Conservation (phyloP, 2,329 filamentous ascomycete species). For the Nemania sp. region DNA sequence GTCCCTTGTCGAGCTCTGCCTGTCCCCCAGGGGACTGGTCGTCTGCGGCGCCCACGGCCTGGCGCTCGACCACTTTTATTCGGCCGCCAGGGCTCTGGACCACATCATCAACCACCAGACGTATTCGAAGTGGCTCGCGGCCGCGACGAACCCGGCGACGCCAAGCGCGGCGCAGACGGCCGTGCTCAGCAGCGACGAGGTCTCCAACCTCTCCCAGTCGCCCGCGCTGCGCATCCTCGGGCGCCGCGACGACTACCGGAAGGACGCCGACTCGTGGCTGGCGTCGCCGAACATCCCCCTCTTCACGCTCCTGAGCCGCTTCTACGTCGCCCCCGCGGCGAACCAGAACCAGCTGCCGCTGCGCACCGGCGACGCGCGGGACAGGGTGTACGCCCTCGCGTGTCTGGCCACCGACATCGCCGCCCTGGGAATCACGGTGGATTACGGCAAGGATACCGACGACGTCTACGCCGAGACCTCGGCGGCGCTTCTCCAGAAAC, state of each 20-base stretch:
- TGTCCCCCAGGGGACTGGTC: conserved; percentile 26
- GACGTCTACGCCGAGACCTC: conserved; percentile 26
- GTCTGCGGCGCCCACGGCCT: conserved; percentile 29
- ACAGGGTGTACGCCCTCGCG: conserved; percentile 25
- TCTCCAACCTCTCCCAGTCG: conserved; percentile 31
- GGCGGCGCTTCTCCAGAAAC: conserved; percentile 21
- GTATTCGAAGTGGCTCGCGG: conserved; percentile 32
- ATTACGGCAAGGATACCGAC: conserved; percentile 19
- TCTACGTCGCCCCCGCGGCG: conserved; percentile 3
- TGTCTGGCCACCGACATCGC: conserved; percentile 26
- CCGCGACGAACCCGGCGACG: conserved; percentile 16
- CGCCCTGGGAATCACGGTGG: conserved; percentile 12
- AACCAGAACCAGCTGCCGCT: conserved; percentile 1
- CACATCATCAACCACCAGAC: conserved; percentile 33
- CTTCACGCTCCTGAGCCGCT: conserved; percentile 26
- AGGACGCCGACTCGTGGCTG: conserved; percentile 23
- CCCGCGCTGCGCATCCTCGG: conserved; percentile 25
- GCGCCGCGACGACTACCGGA: conserved; percentile 28
- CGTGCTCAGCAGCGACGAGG: conserved; percentile 25
- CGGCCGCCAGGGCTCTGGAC: conserved; percentile 30
- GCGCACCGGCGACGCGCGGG: conserved; percentile 16
- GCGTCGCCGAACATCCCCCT: conserved; percentile 25
- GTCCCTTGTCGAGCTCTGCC: conserved; percentile 30
- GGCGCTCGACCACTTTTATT: conserved; percentile 28
- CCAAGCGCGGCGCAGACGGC: background rate